Percentiles rank a stretch among this genome's conserved stretches.
Evolutionary conservation across 1,284 basidiomycete genomes (phyloP).

Genomic region (Veloboletus limbatus): DNA sequence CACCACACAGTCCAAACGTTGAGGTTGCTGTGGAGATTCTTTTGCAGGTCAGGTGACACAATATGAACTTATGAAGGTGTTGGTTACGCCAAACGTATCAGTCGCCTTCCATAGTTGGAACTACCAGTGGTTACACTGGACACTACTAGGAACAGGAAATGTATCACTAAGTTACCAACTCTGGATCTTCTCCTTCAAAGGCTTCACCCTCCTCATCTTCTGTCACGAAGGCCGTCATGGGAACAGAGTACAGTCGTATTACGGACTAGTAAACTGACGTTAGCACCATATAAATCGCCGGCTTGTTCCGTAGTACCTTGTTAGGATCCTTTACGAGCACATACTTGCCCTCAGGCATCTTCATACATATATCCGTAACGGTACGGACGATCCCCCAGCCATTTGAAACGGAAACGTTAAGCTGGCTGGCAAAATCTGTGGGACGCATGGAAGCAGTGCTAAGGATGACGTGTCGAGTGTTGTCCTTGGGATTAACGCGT

Average conservation of each 20-base stretch:
- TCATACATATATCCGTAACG: conserved; percentile 88
- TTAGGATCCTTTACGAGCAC: conserved; percentile 95
- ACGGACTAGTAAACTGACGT: conserved; percentile 62
- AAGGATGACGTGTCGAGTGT: conserved; percentile 93
- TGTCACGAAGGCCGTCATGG: conserved; percentile 77
- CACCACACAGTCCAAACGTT: conserved; percentile 57
- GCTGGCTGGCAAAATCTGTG: conserved; percentile 90
- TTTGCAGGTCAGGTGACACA: conserved; percentile 40
- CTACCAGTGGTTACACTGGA: background rate
- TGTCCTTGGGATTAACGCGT: conserved; percentile 90
- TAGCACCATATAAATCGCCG: conserved; percentile 3
- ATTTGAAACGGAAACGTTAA: conserved; percentile 93
- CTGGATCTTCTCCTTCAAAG: conserved; percentile 52
- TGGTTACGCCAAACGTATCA: conserved; percentile 1
- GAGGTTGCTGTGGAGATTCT: conserved; percentile 82
- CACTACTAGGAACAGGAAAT: conserved; percentile 11
- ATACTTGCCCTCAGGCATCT: conserved; percentile 96
- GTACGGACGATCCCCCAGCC: conserved; percentile 99
- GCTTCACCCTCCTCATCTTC: conserved; percentile 56
- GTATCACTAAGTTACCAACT: conserved; percentile 29
- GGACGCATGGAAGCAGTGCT: conserved; percentile 96
- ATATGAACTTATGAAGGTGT: background rate
- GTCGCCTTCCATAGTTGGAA: background rate
- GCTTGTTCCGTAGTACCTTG: conserved; percentile 54
- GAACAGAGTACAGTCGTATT: conserved; percentile 91